phyloP scores from a whole-genome alignment of 768 basidiomycete species.

The Boletus rex-veris region DNA sequence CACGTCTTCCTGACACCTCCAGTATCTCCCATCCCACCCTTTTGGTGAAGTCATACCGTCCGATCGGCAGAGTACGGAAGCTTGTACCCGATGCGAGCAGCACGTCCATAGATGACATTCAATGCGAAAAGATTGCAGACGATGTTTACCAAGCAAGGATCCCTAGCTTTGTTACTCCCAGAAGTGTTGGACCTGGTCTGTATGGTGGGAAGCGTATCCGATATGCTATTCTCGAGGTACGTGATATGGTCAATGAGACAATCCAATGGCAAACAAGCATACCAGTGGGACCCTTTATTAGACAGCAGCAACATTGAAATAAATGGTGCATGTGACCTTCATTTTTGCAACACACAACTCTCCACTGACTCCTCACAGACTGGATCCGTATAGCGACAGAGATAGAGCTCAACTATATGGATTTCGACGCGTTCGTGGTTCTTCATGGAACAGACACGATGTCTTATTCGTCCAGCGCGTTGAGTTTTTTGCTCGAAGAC shows the following conservation, averaged over 20 bases:
- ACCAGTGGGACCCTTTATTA: slow-evolving; percentile 79
- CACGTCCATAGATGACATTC: slow-evolving; percentile 31
- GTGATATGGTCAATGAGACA: slow-evolving; percentile 4
- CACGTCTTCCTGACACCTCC: not conserved
- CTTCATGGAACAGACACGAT: slow-evolving; percentile 92
- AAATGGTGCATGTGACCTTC: slow-evolving; percentile 46
- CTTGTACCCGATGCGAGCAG: slow-evolving; percentile 31
- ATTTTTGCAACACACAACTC: not conserved
- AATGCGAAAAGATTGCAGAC: slow-evolving; percentile 50
- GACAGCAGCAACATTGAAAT: slow-evolving; percentile 91
- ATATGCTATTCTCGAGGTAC: slow-evolving; percentile 81
- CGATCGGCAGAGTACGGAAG: slow-evolving; percentile 49
- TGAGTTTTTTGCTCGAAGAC: slow-evolving; percentile 90
- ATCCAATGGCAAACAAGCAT: not conserved
- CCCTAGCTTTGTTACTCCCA: slow-evolving; percentile 79
- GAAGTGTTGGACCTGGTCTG: slow-evolving; percentile 57
- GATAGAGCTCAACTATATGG: slow-evolving; percentile 85
- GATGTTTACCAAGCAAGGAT: slow-evolving; percentile 69
- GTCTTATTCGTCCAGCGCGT: slow-evolving; percentile 84
- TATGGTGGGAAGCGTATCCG: slow-evolving; percentile 68
- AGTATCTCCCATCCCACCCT: slow-evolving; percentile 37
- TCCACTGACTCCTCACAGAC: slow-evolving; percentile 43
- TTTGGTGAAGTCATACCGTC: slow-evolving; percentile 65
- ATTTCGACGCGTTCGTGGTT: slow-evolving; percentile 87
- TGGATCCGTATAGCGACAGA: slow-evolving; percentile 91